Base-by-base conservation (phyloP, 345 rosid species). In the Hibiscus trionum region DNA sequence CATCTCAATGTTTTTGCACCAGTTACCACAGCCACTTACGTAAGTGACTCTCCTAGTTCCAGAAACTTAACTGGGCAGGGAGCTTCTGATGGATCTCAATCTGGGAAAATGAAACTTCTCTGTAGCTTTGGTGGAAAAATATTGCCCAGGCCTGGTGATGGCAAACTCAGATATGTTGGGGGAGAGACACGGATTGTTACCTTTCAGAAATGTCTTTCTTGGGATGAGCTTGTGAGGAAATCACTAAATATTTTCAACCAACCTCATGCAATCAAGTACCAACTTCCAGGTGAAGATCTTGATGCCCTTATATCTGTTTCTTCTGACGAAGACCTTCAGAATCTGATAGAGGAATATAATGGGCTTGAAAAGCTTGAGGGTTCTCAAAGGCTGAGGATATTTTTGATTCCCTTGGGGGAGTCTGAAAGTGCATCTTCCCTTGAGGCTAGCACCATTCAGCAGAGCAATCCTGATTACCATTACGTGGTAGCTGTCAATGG, bases 221-320 rank as follows among this genome's bases (percentile, higher is more conserved):
- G 87, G 90, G 78, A 80, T 61, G 89, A 85, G 75, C 88, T 88
- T 77, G 82, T 85, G 76, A 81, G 73, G 80, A 86, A 84, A 78
- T 86, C 93, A 1, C 80, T 75, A 46, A 67, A 64, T 73, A 77
- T 84, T 62, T 88, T 89, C 79, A 80, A 80, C 42, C 84, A 80
- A 42, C 77, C 83, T 42, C 93, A 86, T 75, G 81, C 84, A 0
- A 84, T 88, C 42, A 88, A 85, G 76, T 88, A 86, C 74, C 90
- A 88, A 79, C 93, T 88, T 82, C 93, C 93, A 26, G 93, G 93
- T 7, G 93, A 88, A 78, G 90, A 85, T 75, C 86, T 88, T 69
- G 90, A 85, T 75, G 83, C 90, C 12, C 71, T 88, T 47, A 88
- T 88, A 77, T 88, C 93, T 0, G 90, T 86, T 8, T 84, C 89